These are phyloP conservation scores for Melastoma malabathricum DNA, from an alignment of 345 rosid genomes.

Conservation along the genomic window DNA sequence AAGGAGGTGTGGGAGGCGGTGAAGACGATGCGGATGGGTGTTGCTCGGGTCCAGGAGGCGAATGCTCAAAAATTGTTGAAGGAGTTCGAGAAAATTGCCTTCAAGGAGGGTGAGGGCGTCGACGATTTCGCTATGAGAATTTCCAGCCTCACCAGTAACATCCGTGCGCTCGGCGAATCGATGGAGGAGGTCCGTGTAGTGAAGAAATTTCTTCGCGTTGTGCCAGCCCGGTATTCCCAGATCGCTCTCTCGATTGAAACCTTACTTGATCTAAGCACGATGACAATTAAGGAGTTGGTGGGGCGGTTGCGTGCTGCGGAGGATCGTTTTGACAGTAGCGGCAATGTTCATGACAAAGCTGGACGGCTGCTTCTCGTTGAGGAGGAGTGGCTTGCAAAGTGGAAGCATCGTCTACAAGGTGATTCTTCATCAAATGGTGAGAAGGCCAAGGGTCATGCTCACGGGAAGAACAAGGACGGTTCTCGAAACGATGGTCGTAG, in stretches of 20 bases:
- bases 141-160: neutral
- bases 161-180: neutral
- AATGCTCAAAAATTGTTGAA: neutral
- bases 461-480: no score
- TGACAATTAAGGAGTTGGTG: no score
- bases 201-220: no score
- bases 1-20: neutral
- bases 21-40: neutral
- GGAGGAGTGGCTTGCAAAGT: constrained; percentile 1
- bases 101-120: constrained; percentile 2
- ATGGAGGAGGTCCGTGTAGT: no score
- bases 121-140: neutral
- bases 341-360: neutral
- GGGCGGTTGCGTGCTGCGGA: no score
- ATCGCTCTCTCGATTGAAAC: no score
- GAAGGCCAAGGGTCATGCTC: no score
- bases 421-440: no score
- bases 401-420: no score
- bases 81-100: neutral
- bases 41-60: neutral
- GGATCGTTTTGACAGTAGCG: neutral
- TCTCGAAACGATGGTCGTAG: no score
- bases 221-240: no score
- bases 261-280: no score
- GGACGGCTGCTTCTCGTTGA: neutral